Percentiles rank a stretch among this genome's conserved stretches.
Conservation (phyloP, 352 stramenopile species). For the Phytophthora pisi region DNA sequence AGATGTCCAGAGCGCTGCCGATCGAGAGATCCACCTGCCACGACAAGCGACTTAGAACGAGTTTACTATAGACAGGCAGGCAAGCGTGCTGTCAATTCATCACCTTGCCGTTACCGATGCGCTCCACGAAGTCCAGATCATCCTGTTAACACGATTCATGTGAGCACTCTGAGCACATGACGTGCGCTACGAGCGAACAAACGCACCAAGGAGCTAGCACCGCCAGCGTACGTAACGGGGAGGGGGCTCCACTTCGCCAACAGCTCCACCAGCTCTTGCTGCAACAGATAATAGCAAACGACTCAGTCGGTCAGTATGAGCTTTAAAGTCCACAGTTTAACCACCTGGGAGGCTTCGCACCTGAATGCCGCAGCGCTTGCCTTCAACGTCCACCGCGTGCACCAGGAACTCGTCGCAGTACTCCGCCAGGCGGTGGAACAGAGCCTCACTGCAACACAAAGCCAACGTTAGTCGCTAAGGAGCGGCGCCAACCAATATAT, state of each 20-base stretch:
- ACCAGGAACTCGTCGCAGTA: conserved; percentile 99
- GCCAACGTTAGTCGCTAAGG: conserved; percentile 1
- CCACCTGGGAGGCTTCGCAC: conserved; percentile 25
- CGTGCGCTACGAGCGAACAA: neutral
- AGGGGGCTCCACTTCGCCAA: conserved; percentile 93
- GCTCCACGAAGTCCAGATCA: conserved; percentile 95
- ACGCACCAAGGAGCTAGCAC: conserved; percentile 88
- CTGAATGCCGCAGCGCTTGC: conserved; percentile 94
- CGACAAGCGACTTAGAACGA: neutral
- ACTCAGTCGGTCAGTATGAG: neutral
- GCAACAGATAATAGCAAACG: conserved; percentile 1
- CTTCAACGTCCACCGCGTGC: conserved; percentile 98
- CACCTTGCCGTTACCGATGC: conserved; percentile 90
- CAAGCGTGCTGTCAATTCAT: neutral
- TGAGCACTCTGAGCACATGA: neutral
- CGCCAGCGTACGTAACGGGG: conserved; percentile 97
- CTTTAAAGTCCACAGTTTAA: neutral
- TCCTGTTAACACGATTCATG: conserved; percentile 46
- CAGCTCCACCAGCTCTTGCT: conserved; percentile 95
- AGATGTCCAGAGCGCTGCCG: conserved; percentile 97
- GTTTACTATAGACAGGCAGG: too few species aligned
- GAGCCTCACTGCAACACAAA: conserved; percentile 56
- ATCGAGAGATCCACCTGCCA: conserved; percentile 96
- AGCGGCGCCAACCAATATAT: neutral
- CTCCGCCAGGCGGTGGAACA: conserved; percentile 86